Percentiles rank a stretch among this genome's conserved stretches.
Evolutionary conservation across 495 filamentous ascomycete genomes (phyloP).

Genomic region (Xylaria telfairii): DNA sequence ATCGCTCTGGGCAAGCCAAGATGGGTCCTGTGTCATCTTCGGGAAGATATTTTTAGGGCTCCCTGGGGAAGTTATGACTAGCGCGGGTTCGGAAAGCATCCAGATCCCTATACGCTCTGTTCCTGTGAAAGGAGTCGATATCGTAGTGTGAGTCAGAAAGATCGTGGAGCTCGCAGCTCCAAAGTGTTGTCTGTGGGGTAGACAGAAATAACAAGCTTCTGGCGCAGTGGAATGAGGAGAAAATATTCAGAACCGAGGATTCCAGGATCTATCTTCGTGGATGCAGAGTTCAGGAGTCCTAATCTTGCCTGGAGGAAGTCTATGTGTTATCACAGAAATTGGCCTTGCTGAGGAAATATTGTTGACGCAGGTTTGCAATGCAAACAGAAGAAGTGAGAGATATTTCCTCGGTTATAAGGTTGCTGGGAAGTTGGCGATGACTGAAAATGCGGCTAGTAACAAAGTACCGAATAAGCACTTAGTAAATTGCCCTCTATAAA

Average conservation of each 20-base stretch:
- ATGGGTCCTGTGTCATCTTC: conserved; percentile 3
- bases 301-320: not conserved
- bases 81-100: too few relatives aligned
- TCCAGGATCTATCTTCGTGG: not conserved
- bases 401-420: conserved; percentile 9
- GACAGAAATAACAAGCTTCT: not conserved
- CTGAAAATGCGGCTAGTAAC: not conserved
- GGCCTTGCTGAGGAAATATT: not conserved
- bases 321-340: not conserved
- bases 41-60: too few relatives aligned
- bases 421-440: not conserved
- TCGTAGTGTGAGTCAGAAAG: not conserved
- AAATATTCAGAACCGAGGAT: not conserved
- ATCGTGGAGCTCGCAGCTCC: too few relatives aligned
- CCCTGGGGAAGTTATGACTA: too few relatives aligned
- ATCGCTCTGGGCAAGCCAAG: not conserved
- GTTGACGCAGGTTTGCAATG: not conserved
- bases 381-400: not conserved
- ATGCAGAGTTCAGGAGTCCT: not conserved
- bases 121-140: not conserved
- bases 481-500: not conserved
- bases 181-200: not conserved
- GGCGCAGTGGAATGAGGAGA: not conserved
- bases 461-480: not conserved
- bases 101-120: not conserved